phyloP scores from a whole-genome alignment of 2,329 filamentous ascomycete species.

The Davidsoniella neocaledoniae region DNA sequence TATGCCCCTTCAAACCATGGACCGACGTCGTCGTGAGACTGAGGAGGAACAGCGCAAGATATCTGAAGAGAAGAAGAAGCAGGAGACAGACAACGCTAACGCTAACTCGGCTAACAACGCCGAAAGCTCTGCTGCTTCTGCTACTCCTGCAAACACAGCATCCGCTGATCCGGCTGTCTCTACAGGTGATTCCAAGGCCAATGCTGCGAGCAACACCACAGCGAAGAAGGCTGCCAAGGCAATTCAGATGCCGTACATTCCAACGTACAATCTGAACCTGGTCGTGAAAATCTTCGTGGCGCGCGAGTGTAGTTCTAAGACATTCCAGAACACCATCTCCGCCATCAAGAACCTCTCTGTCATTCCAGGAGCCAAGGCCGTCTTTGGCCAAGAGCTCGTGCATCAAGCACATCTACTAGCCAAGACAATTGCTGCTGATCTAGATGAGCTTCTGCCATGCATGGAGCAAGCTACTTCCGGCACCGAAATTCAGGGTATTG shows the following conservation, averaged over 20 bases:
- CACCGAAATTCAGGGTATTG: slow-evolving; percentile 88
- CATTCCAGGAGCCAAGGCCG: slow-evolving; percentile 73
- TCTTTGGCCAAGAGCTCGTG: slow-evolving; percentile 87
- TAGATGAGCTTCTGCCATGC: slow-evolving; percentile 70
- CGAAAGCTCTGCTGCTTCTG: not conserved
- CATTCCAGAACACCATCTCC: slow-evolving; percentile 91
- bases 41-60: slow-evolving; percentile 32
- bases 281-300: slow-evolving; percentile 96
- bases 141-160: not conserved
- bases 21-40: slow-evolving; percentile 67
- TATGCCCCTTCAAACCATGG: slow-evolving; percentile 61
- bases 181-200: slow-evolving; percentile 18
- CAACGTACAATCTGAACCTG: slow-evolving; percentile 73
- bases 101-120: slow-evolving; percentile 13
- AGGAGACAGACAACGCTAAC: slow-evolving; percentile 12
- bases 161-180: slow-evolving; percentile 14
- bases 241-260: slow-evolving; percentile 68
- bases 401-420: slow-evolving; percentile 72
- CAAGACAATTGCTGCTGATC: slow-evolving; percentile 66
- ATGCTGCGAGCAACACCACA: not conserved
- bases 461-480: slow-evolving; percentile 75
- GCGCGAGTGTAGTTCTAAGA: slow-evolving; percentile 91
- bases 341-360: slow-evolving; percentile 97
- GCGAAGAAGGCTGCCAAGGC: slow-evolving; percentile 34
- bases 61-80: slow-evolving; percentile 6